phyloP scores from a whole-genome alignment of 139 green algal species.

The Pleodorina starrii region DNA sequence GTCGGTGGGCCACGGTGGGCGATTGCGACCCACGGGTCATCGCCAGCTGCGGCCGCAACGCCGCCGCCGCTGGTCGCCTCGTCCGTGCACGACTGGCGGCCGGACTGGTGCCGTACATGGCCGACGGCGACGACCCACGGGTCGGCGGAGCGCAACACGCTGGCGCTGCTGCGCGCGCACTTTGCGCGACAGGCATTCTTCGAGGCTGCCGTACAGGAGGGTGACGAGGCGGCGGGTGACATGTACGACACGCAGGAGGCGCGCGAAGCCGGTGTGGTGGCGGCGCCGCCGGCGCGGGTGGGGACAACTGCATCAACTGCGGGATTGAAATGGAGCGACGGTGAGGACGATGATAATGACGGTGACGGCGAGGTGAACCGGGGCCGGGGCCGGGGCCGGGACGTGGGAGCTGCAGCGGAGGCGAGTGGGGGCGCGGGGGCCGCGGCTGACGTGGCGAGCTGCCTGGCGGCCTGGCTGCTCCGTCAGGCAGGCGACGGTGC shows the following conservation, averaged over 20 bases:
- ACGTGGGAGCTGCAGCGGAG: too few relatives aligned
- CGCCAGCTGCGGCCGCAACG: too few relatives aligned
- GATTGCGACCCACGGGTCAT: too few relatives aligned
- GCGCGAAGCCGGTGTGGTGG: neutral
- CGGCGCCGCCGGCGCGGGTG: neutral
- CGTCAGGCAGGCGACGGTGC: neutral
- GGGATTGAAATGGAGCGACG: neutral
- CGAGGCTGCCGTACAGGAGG: neutral
- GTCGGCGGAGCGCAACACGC: neutral
- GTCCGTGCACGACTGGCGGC: too few relatives aligned
- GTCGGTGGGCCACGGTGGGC: too few relatives aligned
- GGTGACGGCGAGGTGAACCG: too few relatives aligned
- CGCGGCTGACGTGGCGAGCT: neutral
- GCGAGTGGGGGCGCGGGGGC: neutral
- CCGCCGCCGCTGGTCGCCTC: too few relatives aligned
- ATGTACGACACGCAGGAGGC: too few relatives aligned
- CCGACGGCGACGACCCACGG: neutral
- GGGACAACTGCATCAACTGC: neutral
- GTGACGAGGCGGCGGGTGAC: neutral
- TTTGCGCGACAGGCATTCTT: neutral
- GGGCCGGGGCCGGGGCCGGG: too few relatives aligned
- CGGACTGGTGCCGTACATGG: too few relatives aligned
- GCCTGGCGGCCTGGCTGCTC: conserved; percentile 14
- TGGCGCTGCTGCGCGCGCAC: neutral
- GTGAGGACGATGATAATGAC: too few relatives aligned